phyloP scores from a whole-genome alignment of 2,329 filamentous ascomycete genomes.

The Chaetomium globosum region DNA sequence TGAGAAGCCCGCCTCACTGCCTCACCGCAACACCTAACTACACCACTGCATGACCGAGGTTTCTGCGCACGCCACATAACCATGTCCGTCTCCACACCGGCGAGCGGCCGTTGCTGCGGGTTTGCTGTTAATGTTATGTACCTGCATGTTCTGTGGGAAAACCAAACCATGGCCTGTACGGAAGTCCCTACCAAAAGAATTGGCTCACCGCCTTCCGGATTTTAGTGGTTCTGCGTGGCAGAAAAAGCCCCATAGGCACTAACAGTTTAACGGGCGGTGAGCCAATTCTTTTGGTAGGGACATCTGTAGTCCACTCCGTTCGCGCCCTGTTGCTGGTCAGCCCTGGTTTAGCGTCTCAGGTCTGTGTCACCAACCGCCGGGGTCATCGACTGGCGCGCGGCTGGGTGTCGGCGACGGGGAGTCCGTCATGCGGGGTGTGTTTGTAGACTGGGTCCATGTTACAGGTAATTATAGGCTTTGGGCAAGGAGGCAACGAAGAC shows the following conservation, averaged over 20 bases:
- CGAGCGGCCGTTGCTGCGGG: background rate
- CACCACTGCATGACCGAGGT: conserved; percentile 2
- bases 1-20: background rate
- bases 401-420: background rate
- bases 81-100: background rate
- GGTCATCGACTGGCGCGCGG: conserved; percentile 10
- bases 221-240: no score
- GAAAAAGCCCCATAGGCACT: no score
- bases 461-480: background rate
- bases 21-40: background rate
- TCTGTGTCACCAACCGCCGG: conserved; percentile 11
- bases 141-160: background rate
- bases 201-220: no score
- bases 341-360: conserved; percentile 15
- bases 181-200: no score
- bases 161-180: background rate
- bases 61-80: conserved; percentile 1
- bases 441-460: background rate
- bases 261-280: no score
- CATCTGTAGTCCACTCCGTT: background rate
- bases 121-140: background rate
- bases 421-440: background rate
- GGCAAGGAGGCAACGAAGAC: background rate
- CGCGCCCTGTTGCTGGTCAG: background rate
- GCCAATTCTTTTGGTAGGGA: no score